These are phyloP conservation scores for Hygrophoropsis aurantiaca DNA, from an alignment of 768 basidiomycete genomes.

Conservation along the genomic window DNA sequence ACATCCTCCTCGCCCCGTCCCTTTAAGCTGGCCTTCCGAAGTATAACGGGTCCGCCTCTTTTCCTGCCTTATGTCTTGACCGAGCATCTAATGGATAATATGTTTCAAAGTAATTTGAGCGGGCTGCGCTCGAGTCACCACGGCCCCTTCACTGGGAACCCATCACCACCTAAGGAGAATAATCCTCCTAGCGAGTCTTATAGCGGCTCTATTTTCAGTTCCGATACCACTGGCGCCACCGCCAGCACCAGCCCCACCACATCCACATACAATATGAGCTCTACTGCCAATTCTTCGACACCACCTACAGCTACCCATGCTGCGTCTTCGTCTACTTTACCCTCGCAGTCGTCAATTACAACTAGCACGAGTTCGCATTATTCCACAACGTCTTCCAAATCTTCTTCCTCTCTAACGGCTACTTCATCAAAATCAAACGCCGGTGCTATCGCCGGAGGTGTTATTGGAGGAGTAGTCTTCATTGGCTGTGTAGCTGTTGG, in stretches of 20 bases:
- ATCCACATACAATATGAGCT: background rate
- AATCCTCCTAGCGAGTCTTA: background rate
- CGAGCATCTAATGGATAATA: no score
- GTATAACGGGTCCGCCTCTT: no score
- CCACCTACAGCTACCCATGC: background rate
- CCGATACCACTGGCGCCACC: background rate
- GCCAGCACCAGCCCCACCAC: background rate
- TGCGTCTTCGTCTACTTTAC: background rate
- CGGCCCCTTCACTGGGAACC: background rate
- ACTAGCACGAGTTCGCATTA: no score
- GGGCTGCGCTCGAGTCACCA: no score
- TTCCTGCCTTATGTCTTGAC: no score
- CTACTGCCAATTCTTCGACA: background rate
- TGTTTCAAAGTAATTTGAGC: no score
- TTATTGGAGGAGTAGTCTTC: conserved; percentile 48
- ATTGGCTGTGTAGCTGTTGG: conserved; percentile 34
- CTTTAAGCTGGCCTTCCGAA: no score
- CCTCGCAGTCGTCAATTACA: no score
- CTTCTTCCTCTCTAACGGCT: conserved; percentile 5
- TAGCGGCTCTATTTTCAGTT: no score
- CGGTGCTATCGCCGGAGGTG: conserved; percentile 54
- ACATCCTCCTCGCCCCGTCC: no score
- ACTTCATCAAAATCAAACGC: conserved; percentile 22
- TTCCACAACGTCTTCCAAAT: no score
- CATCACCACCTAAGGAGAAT: background rate